phyloP scores from a whole-genome alignment of 768 basidiomycete genomes.

The Termitomyces sp. region DNA sequence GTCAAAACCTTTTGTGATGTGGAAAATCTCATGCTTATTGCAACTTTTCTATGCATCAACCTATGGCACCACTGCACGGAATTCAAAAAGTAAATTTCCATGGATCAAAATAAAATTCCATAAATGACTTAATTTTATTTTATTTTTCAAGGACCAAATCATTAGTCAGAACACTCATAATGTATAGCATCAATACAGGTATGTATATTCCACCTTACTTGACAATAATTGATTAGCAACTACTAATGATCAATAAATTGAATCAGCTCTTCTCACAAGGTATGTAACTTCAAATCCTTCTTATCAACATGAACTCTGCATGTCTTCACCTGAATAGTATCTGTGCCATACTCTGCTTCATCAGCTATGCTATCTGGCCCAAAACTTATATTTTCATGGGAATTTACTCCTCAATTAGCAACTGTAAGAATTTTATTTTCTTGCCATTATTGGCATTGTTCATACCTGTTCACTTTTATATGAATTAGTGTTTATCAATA shows the following conservation, averaged over 20 bases:
- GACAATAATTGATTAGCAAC: too few species aligned
- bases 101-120: too few species aligned
- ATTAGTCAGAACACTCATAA: background rate
- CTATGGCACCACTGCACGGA: background rate
- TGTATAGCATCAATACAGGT: background rate
- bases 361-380: background rate
- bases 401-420: background rate
- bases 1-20: too few species aligned
- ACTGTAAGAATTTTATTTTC: background rate
- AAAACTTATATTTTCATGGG: background rate
- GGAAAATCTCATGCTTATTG: background rate
- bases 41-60: background rate
- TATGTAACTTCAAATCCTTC: background rate
- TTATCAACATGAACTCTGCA: background rate
- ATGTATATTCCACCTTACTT: background rate
- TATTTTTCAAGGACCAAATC: background rate
- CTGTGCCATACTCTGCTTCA: background rate
- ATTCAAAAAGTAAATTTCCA: background rate
- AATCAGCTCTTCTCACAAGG: background rate
- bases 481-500: background rate
- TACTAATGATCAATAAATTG: background rate
- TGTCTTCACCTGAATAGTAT: background rate
- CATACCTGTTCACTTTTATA: background rate
- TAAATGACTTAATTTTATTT: too few species aligned
- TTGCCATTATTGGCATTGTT: too few species aligned